Percentiles rank a stretch among this genome's conserved stretches.
Conservation (phyloP, 768 basidiomycete genomes). For the Coprinellus aureogranulatus region DNA sequence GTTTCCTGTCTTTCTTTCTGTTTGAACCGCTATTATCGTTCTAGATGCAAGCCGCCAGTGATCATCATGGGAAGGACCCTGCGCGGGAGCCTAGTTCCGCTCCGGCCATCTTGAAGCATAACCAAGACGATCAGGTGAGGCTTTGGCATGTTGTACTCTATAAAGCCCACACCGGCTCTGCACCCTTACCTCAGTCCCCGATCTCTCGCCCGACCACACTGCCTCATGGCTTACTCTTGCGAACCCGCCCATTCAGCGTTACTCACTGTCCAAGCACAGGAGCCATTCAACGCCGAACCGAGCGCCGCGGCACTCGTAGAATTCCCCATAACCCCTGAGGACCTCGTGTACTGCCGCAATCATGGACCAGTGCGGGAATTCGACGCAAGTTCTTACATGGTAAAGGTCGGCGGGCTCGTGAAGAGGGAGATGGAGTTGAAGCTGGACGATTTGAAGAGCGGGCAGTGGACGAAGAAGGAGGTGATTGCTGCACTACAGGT, state of each 20-base stretch:
- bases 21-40: too few relatives aligned
- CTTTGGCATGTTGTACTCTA: neutral
- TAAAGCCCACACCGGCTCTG: neutral
- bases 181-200: conserved; percentile 1
- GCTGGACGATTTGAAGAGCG: conserved; percentile 35
- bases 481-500: conserved; percentile 61
- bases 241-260: conserved; percentile 51
- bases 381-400: conserved; percentile 40
- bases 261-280: conserved; percentile 41
- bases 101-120: neutral
- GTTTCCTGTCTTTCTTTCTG: neutral
- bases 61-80: neutral
- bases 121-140: conserved; percentile 2
- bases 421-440: conserved; percentile 33
- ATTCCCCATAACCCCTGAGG: conserved; percentile 59
- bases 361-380: conserved; percentile 61
- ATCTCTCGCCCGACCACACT: conserved; percentile 14
- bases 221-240: conserved; percentile 42
- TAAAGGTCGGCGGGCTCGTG: conserved; percentile 37
- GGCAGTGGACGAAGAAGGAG: conserved; percentile 35
- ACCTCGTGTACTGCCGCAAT: conserved; percentile 69
- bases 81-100: neutral
- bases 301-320: conserved; percentile 52
- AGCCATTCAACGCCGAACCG: conserved; percentile 74
- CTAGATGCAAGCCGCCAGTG: neutral